Percentiles rank a stretch among this genome's conserved stretches.
Evolutionary conservation across 148 eudicot species (phyloP).

Genomic region (Rhododendron ferrugineum): DNA sequence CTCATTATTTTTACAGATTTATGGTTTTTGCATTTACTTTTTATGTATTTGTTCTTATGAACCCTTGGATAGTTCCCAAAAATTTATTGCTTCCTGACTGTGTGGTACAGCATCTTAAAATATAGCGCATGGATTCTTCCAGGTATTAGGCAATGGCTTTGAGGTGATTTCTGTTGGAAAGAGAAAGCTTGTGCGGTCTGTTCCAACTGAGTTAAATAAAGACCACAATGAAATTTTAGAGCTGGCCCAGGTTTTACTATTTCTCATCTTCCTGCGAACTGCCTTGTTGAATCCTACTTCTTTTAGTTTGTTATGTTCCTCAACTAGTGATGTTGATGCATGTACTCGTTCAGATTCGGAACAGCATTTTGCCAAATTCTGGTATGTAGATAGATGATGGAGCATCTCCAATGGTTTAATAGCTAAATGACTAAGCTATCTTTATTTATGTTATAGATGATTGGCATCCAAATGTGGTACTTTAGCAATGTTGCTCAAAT

Average conservation of each 20-base stretch:
- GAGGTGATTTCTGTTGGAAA: slow-evolving; percentile 95
- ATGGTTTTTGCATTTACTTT: neutral
- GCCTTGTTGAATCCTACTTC: neutral
- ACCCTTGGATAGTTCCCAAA: neutral
- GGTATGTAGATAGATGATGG: neutral
- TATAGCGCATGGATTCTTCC: slow-evolving; percentile 4
- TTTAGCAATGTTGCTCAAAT: too few species aligned
- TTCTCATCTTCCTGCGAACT: neutral
- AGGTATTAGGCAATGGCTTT: slow-evolving; percentile 95
- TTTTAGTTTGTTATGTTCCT: neutral
- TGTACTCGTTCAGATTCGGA: neutral
- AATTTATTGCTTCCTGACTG: neutral
- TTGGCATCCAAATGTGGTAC: neutral
- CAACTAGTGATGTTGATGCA: neutral
- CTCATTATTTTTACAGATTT: neutral
- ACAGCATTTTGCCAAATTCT: neutral
- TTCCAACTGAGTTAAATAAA: slow-evolving; percentile 91
- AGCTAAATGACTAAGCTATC: neutral
- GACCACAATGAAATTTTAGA: slow-evolving; percentile 98
- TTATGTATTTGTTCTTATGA: neutral
- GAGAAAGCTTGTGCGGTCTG: slow-evolving; percentile 89
- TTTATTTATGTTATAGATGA: neutral
- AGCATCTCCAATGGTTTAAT: neutral
- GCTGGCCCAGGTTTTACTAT: slow-evolving; percentile 70
- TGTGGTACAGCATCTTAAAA: neutral